Base-by-base conservation (phyloP, 108 stramenopile genomes). In the Pseudonitzschia multistriata region DNA sequence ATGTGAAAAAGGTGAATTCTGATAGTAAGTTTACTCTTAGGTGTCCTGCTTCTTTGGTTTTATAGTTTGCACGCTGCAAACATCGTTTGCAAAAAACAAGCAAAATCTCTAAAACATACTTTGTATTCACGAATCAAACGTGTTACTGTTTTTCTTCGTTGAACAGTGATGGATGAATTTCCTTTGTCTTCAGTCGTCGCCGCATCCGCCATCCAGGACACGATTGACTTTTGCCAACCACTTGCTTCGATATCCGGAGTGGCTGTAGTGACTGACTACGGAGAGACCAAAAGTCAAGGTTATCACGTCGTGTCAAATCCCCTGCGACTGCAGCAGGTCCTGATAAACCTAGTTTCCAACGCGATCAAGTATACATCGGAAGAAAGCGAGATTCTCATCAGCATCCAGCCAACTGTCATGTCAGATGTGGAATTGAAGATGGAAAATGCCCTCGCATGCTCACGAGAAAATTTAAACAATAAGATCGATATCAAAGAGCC, bases 361-460 rank as follows among this genome's bases (percentile, higher is more conserved):
- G 82, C 82, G 3, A 76, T 79, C 74, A 83, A 83, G 53, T 76
- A 83, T 60, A 83, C 82, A 22, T 24, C 34, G 0, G 54, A 74
- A 47, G 65, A 35, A 30, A 59, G 57, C n/a, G 10, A 59, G 57
- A 59, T 59, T 33, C n/a, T 31, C n/a, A 59, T 59, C 11, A 21
- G 13, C 31, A 59, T 59, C 15, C 57, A 35, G 34, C 57, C 57
- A 19, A 59, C 49, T 11, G 36, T 33, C 36, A 29, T 60, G 56
- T 14, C 36, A 10, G 36, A 70, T 39, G 69, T 54, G 27, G 57
- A 70, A 39, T 21, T n/a, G 7, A 57, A 15, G 39, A 48, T 59
- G 15, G 7, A 45, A n/a, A 13, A 60, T 24, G 54, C 69, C 24
- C 39, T 70, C 35, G 56, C 35, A 39, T 70, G 22, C 19, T 37